A percentile compares a stretch with the other conserved stretches of the same genome.
Conservation (phyloP, 352 stramenopile genomes). For the Globisporangium mamillatum region DNA sequence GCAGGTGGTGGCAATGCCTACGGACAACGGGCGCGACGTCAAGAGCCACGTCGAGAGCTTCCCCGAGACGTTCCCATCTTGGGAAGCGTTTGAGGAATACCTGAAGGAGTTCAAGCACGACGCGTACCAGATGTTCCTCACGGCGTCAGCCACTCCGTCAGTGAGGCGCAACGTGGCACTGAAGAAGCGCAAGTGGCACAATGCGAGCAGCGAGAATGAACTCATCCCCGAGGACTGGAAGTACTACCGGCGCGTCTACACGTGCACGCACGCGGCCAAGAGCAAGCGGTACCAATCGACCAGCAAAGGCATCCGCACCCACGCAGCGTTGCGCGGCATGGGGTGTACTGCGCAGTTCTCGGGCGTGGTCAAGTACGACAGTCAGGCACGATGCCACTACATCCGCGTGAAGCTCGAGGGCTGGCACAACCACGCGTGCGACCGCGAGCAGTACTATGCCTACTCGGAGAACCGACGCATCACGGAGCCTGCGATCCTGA, state of each 20-base stretch:
- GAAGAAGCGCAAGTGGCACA: constrained; percentile 1
- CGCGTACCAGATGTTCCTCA: constrained; percentile 2
- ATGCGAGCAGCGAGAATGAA: constrained; percentile 1
- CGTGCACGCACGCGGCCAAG: constrained; percentile 5
- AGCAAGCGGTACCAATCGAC: background rate
- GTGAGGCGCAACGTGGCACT: background rate
- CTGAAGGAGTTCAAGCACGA: background rate
- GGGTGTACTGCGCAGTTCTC: constrained; percentile 7
- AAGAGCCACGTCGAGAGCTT: background rate
- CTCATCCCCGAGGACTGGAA: constrained; percentile 2
- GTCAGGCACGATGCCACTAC: background rate
- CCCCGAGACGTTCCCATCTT: constrained; percentile 5
- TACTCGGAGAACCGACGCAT: no score
- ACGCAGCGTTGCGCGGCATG: background rate
- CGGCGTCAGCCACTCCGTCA: background rate
- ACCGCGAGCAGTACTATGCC: no score
- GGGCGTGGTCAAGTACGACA: background rate
- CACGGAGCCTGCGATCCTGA: no score
- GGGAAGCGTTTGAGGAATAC: background rate
- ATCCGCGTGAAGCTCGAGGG: background rate
- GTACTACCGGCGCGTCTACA: constrained; percentile 13
- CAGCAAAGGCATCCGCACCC: constrained; percentile 3
- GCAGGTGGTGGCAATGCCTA: background rate
- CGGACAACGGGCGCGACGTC: background rate
- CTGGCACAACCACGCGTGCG: constrained; percentile 1